Evolutionary conservation across 805 yeast genomes (phyloP).

Genomic region (Lipomyces anomalus): DNA sequence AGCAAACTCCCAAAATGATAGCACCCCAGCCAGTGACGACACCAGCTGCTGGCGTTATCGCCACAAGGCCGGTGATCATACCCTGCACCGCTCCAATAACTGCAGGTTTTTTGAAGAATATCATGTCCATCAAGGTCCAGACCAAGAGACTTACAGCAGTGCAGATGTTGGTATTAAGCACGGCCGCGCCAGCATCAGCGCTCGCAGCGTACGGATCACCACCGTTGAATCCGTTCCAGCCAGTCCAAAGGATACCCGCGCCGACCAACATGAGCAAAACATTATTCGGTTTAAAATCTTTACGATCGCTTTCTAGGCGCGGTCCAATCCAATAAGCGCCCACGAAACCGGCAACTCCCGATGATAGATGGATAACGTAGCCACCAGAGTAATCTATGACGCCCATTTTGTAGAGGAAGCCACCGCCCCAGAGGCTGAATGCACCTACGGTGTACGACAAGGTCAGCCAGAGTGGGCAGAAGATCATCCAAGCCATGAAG

Average conservation of each 20-base stretch:
- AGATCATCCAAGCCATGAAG: conserved; percentile 4
- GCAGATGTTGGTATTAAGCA: conserved; percentile 85
- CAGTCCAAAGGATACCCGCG: conserved; percentile 90
- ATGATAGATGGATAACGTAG: conserved; percentile 1
- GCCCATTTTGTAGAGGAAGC: conserved; percentile 1
- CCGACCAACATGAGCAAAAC: conserved; percentile 86
- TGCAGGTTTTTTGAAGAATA: conserved; percentile 68
- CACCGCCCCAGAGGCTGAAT: conserved; percentile 6
- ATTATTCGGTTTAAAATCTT: conserved; percentile 39
- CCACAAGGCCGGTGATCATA: conserved; percentile 15
- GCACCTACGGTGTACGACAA: conserved; percentile 3
- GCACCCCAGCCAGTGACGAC: conserved; percentile 80
- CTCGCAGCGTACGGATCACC: conserved; percentile 92
- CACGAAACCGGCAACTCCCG: conserved; percentile 2
- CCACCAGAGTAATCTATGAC: conserved; percentile 4
- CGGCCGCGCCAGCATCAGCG: conserved; percentile 90
- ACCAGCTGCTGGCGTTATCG: conserved; percentile 18
- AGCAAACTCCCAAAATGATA: conserved; percentile 69
- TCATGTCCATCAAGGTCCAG: conserved; percentile 83
- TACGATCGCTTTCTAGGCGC: background rate
- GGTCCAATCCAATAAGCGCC: conserved; percentile 2
- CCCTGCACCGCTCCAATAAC: conserved; percentile 17
- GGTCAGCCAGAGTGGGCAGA: conserved; percentile 2
- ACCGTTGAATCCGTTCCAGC: conserved; percentile 98
- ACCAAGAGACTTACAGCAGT: conserved; percentile 88